phyloP scores from a whole-genome alignment of 2,329 filamentous ascomycete genomes.

The Fusarium sp. region DNA sequence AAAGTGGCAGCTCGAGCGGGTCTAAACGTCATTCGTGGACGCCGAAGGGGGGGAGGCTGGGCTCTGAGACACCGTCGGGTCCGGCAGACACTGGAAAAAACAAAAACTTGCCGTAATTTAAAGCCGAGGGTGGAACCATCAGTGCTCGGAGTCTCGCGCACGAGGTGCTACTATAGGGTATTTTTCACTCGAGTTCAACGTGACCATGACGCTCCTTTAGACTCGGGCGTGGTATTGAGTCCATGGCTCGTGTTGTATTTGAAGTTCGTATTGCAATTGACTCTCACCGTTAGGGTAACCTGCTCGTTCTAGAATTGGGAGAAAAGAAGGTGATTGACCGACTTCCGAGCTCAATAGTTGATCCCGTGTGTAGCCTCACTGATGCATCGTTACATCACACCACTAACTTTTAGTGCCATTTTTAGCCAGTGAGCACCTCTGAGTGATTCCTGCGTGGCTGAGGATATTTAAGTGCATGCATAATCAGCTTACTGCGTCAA shows the following conservation, averaged over 20 bases:
- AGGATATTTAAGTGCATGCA: neutral
- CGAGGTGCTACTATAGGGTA: neutral
- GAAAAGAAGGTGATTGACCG: neutral
- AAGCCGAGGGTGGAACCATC: constrained; percentile 2
- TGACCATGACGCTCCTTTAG: neutral
- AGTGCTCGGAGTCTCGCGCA: neutral
- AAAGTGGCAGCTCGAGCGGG: neutral
- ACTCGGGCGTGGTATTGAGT: neutral
- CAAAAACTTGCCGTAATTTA: neutral
- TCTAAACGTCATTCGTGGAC: constrained; percentile 1
- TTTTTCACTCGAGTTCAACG: neutral
- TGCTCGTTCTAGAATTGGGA: neutral
- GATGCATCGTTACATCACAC: neutral
- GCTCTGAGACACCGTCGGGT: neutral
- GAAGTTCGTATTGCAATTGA: neutral
- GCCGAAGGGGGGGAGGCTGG: neutral
- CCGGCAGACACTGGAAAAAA: neutral
- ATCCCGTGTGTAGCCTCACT: neutral
- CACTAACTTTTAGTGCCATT: neutral
- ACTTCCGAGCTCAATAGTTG: neutral
- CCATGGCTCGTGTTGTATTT: too few relatives aligned
- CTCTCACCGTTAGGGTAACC: neutral
- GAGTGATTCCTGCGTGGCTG: neutral
- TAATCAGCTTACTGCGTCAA: neutral
- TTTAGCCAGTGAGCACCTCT: neutral